Evolutionary conservation across 495 filamentous ascomycete genomes (phyloP), one percentile per base, ranked within the genome.

Genomic region (Penicillium turbatum): DNA sequence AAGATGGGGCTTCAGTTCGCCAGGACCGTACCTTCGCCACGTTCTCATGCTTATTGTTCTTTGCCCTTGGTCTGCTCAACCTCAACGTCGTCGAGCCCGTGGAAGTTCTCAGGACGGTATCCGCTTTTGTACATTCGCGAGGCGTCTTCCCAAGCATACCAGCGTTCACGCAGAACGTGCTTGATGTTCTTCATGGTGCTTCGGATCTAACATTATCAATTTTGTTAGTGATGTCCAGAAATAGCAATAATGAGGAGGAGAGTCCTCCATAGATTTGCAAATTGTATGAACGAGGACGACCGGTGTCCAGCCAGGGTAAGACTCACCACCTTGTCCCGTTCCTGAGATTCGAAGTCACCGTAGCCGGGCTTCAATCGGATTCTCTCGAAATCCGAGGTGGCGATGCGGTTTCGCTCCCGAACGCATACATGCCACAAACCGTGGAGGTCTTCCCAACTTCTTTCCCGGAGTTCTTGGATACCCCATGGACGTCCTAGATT

Each of bases 401-500:
- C 81, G 61, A 97, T 81, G 43, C 88, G 82, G 69, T 99, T 99
- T 59, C 87, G 81, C 72, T 99, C 95, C 75, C 90, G 95, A 55
- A 83, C 77, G 67, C 95, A 99, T 29, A 90, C 83, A 88, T 90
- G 97, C 93, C 93, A 99, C 53, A 99, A 78, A 47, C 71, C 72
- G 64, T 97, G 92, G 42, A 99, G 73, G 69, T 97, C 92, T 38
- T 97, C 90, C 90, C 90, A 99, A 51, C 83, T 86, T 73, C 96
- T 95, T 42, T 79, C 71, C 34, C 91, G 82, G 47, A 99, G 79
- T 72, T 99, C 95, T 72, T 88, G 84, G n/a, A 86, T 83, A 27
- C 77, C 80, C 95, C 95, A 99, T 26, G 79, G 68, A 41, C 93
- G 85, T 29, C 93, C 86, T 87, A 47, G 47, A 35, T 8, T 31